Percentiles rank a stretch among this genome's conserved stretches.
phyloP scores from a whole-genome alignment of 2,329 filamentous ascomycete species.

The Ilyonectria mors-panacis region DNA sequence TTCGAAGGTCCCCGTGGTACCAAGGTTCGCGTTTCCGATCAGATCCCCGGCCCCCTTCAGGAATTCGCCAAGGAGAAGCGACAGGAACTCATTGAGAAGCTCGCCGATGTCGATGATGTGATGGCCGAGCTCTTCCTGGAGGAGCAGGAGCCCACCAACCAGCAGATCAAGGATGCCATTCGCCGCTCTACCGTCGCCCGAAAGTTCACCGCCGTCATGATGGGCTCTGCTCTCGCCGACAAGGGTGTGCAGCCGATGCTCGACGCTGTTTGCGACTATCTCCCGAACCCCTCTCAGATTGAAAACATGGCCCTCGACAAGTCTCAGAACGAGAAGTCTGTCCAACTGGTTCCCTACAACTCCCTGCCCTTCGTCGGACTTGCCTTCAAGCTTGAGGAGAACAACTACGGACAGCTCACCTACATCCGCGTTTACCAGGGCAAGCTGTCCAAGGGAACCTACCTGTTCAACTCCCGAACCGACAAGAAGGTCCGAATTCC shows the following conservation, averaged over 20 bases:
- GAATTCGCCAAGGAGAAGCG: conserved; percentile 86
- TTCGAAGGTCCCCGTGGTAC: conserved; percentile 89
- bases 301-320: conserved; percentile 91
- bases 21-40: conserved; percentile 80
- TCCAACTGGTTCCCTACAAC: conserved; percentile 94
- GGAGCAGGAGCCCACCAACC: conserved; percentile 82
- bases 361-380: conserved; percentile 94
- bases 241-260: conserved; percentile 97
- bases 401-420: conserved; percentile 97
- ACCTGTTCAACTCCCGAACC: conserved; percentile 93
- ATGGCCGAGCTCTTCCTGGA: conserved; percentile 96
- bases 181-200: conserved; percentile 88
- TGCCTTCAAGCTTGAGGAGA: conserved; percentile 99
- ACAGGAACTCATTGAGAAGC: conserved; percentile 89
- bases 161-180: conserved; percentile 93
- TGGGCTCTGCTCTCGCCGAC: conserved; percentile 95
- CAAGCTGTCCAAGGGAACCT: conserved; percentile 86
- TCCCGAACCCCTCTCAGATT: conserved; percentile 92
- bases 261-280: conserved; percentile 95
- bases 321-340: conserved; percentile 81
- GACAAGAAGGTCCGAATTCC: conserved; percentile 98
- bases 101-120: conserved; percentile 97
- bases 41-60: conserved; percentile 85
- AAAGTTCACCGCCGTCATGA: conserved; percentile 95
- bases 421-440: conserved; percentile 99